These are phyloP conservation scores for Spencermartinsiella ligniputridi DNA, from an alignment of 1,139 yeast species.

Conservation along the genomic window DNA sequence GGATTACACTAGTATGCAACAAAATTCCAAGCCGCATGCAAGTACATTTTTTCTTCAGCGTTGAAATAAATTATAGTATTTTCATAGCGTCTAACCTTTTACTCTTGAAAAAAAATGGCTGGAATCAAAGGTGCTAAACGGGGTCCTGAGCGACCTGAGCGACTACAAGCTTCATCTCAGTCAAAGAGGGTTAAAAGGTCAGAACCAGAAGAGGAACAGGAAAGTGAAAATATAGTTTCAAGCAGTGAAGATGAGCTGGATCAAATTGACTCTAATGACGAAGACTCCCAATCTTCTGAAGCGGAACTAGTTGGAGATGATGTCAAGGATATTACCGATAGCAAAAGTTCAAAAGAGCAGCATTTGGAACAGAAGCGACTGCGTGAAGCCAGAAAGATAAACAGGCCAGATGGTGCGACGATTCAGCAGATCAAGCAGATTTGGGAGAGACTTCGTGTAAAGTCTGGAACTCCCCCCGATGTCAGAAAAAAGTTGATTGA, in stretches of 20 bases:
- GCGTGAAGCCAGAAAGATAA: constrained; percentile 76
- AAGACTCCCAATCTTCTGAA: constrained; percentile 27
- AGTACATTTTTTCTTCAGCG: no score
- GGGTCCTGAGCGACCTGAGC: no score
- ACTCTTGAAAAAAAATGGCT: no score
- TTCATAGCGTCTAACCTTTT: no score
- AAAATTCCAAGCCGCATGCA: no score
- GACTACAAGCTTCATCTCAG: neutral
- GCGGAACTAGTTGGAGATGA: constrained; percentile 17
- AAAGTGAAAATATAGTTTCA: neutral
- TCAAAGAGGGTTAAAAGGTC: neutral
- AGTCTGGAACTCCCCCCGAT: constrained; percentile 71
- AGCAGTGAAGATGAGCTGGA: constrained; percentile 30
- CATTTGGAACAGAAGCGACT: constrained; percentile 81
- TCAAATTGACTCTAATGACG: constrained; percentile 17
- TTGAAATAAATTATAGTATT: no score
- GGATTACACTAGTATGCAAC: no score
- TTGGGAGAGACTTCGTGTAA: constrained; percentile 91
- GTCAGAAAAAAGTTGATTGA: constrained; percentile 74
- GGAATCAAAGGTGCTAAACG: no score
- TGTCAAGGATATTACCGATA: constrained; percentile 27
- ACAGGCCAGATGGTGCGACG: constrained; percentile 79
- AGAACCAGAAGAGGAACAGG: neutral
- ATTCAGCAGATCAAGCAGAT: constrained; percentile 80
- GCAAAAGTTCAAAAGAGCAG: constrained; percentile 43